These are phyloP conservation scores for Cordyceps farinosa DNA, from an alignment of 2,329 filamentous ascomycete species.

Conservation along the genomic window DNA sequence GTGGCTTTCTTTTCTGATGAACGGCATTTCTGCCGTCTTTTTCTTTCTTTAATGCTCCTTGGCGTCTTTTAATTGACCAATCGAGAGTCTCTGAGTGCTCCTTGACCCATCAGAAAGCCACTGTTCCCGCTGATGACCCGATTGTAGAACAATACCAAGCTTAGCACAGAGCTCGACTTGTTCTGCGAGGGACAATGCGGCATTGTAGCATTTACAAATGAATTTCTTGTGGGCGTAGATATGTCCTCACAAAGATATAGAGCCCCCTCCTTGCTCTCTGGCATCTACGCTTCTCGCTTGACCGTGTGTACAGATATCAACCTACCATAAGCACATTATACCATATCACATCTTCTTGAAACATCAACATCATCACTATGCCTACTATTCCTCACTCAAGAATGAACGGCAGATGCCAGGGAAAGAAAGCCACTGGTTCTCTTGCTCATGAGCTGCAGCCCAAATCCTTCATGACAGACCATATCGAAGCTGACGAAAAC, in stretches of 20 bases:
- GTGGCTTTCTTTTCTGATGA: background rate
- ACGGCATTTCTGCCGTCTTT: background rate
- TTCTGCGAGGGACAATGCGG: background rate
- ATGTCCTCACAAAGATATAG: background rate
- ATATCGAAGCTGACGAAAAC: background rate
- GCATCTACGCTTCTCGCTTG: too few species aligned
- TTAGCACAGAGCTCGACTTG: conserved; percentile 21
- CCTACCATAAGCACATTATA: background rate
- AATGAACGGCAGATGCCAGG: background rate
- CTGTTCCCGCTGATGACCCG: conserved; percentile 11
- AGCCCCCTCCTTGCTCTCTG: background rate
- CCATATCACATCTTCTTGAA: background rate
- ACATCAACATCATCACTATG: background rate
- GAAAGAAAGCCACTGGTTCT: background rate
- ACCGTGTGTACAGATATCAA: background rate
- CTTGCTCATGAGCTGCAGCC: conserved; percentile 2
- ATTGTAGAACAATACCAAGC: conserved; percentile 26
- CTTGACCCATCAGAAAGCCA: conserved; percentile 17
- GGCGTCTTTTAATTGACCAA: background rate
- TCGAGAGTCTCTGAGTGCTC: background rate
- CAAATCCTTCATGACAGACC: background rate
- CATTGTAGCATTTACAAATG: conserved; percentile 28
- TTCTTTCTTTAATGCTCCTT: background rate
- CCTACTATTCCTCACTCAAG: background rate
- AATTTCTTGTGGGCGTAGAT: background rate